phyloP scores from a whole-genome alignment of 192 early-diverging fungal genomes.

The Backusella sp. region DNA sequence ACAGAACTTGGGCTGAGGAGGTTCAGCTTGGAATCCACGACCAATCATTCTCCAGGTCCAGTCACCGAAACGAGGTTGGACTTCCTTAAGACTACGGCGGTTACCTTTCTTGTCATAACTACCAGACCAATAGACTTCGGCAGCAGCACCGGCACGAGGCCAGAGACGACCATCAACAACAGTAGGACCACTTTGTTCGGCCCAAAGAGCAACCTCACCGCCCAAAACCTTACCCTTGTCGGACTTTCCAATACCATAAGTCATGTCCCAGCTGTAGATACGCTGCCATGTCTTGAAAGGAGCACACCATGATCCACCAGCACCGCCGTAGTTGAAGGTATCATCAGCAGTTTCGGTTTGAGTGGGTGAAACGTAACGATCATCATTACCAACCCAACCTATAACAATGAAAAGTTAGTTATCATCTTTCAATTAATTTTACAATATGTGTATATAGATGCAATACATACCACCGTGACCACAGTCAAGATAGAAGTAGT shows the following conservation, averaged over 20 bases:
- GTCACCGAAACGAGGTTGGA: conserved; percentile 57
- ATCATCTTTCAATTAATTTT: background rate
- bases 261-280: conserved; percentile 66
- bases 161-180: conserved; percentile 64
- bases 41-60: conserved; percentile 65
- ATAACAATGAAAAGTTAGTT: background rate
- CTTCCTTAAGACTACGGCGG: conserved; percentile 34
- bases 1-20: conserved; percentile 62
- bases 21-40: conserved; percentile 60
- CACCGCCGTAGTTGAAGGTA: conserved; percentile 41
- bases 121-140: conserved; percentile 73
- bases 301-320: conserved; percentile 67
- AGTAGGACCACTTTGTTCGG: conserved; percentile 60
- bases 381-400: conserved; percentile 63
- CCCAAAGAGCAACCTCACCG: conserved; percentile 69
- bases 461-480: conserved; percentile 52
- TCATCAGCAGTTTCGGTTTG: conserved; percentile 26
- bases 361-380: conserved; percentile 46
- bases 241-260: conserved; percentile 47
- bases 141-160: conserved; percentile 66
- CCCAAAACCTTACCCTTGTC: conserved; percentile 59
- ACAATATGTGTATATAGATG: background rate
- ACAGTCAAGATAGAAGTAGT: conserved; percentile 74
- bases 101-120: conserved; percentile 47
- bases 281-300: conserved; percentile 78